Evolutionary conservation across 345 rosid species (phyloP).

Genomic region (Brassica cretica): DNA sequence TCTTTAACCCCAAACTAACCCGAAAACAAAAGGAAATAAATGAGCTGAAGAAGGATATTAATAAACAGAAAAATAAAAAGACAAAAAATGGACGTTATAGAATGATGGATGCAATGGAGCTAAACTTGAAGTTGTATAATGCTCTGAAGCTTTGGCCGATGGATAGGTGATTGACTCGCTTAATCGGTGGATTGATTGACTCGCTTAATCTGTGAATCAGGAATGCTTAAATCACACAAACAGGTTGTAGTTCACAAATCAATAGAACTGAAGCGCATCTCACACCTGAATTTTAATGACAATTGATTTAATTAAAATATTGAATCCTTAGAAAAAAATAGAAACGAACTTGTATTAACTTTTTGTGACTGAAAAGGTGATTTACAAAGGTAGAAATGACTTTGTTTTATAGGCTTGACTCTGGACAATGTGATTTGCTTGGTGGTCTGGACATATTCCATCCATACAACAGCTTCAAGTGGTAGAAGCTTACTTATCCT

Average conservation of each 20-base stretch:
- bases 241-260: background rate
- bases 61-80: background rate
- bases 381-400: background rate
- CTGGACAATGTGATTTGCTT: too few relatives aligned
- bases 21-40: background rate
- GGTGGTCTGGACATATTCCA: too few relatives aligned
- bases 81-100: background rate
- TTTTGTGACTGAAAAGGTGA: background rate
- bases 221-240: background rate
- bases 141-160: background rate
- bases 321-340: background rate
- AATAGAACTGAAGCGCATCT: background rate
- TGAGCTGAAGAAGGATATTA: background rate
- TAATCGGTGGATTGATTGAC: background rate
- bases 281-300: background rate
- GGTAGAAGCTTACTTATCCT: too few relatives aligned
- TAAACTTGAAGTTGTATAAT: background rate
- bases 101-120: background rate
- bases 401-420: too few relatives aligned
- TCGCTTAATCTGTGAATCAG: background rate
- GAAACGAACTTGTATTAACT: background rate
- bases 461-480: too few relatives aligned
- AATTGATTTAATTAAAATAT: background rate
- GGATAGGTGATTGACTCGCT: too few relatives aligned
- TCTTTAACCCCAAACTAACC: background rate